Conservation (phyloP, 2,329 filamentous ascomycete genomes). For the Ophiostoma ulmi region DNA sequence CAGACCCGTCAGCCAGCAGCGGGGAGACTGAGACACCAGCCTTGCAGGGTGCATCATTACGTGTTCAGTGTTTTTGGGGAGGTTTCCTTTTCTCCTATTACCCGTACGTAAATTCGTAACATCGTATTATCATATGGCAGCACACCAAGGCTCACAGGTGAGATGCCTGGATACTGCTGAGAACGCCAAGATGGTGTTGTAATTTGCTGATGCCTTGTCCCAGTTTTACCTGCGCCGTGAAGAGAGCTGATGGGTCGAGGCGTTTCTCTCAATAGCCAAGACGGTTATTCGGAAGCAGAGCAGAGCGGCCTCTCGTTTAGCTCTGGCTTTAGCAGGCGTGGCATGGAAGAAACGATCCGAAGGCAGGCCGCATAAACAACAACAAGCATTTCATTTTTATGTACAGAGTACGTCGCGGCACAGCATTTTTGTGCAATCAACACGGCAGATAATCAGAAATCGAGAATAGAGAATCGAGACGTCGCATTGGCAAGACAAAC, state of each 20-base stretch:
- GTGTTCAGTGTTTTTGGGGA: background rate
- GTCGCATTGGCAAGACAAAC: too few relatives aligned
- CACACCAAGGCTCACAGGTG: background rate
- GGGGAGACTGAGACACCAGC: background rate
- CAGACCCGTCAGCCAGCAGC: background rate
- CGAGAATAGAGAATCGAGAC: too few relatives aligned
- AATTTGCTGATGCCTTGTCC: constrained; percentile 10
- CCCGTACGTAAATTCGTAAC: too few relatives aligned
- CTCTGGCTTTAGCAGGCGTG: background rate
- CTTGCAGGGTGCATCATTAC: background rate
- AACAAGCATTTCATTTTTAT: background rate
- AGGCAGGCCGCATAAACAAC: background rate
- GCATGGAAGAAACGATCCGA: constrained; percentile 3
- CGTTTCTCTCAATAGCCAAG: background rate
- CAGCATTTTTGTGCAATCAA: background rate
- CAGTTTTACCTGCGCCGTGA: background rate
- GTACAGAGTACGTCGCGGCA: background rate
- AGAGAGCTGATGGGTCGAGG: background rate
- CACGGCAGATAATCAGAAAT: background rate
- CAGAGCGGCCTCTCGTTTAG: too few relatives aligned
- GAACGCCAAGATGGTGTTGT: background rate
- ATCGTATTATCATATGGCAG: too few relatives aligned
- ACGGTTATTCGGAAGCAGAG: background rate
- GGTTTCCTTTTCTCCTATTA: too few relatives aligned
- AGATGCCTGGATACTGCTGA: too few relatives aligned